Percentiles rank a stretch among this genome's conserved stretches.
phyloP scores from a whole-genome alignment of 305 asterid species.

The Nicotiana rustica region DNA sequence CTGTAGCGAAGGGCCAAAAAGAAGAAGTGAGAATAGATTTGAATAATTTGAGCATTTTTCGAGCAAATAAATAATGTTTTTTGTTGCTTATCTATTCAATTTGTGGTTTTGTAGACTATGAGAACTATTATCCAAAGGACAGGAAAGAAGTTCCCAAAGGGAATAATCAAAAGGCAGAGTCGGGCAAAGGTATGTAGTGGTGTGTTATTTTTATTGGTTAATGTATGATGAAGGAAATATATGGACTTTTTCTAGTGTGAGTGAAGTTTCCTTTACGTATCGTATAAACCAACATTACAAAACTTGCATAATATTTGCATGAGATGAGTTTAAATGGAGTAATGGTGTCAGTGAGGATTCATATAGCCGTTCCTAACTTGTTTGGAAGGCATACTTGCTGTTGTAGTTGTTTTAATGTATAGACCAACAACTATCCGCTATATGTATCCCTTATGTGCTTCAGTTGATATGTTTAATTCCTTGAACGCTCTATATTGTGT shows the following conservation, averaged over 20 bases:
- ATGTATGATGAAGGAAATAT: neutral
- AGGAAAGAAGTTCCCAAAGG: slow-evolving; percentile 61
- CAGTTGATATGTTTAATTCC: neutral
- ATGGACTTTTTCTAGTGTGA: neutral
- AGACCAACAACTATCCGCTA: neutral
- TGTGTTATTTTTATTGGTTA: neutral
- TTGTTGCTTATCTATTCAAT: slow-evolving; percentile 32
- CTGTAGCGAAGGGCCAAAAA: slow-evolving; percentile 67
- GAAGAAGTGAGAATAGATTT: slow-evolving; percentile 52
- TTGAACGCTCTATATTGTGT: neutral
- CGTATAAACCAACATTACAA: no score
- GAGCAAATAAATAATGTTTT: neutral
- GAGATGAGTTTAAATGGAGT: no score
- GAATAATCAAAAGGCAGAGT: slow-evolving; percentile 55
- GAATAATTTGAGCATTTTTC: slow-evolving; percentile 11
- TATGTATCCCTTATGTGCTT: neutral
- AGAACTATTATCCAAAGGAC: slow-evolving; percentile 65
- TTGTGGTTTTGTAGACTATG: slow-evolving; percentile 64
- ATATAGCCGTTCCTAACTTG: no score
- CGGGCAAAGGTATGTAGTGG: slow-evolving; percentile 54
- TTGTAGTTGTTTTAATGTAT: neutral
- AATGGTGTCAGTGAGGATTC: no score
- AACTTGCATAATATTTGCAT: no score
- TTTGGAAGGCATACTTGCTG: no score
- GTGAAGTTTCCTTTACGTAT: neutral